Conservation (phyloP, 495 filamentous ascomycete species). For the Friedmanniomyces endolithicus region DNA sequence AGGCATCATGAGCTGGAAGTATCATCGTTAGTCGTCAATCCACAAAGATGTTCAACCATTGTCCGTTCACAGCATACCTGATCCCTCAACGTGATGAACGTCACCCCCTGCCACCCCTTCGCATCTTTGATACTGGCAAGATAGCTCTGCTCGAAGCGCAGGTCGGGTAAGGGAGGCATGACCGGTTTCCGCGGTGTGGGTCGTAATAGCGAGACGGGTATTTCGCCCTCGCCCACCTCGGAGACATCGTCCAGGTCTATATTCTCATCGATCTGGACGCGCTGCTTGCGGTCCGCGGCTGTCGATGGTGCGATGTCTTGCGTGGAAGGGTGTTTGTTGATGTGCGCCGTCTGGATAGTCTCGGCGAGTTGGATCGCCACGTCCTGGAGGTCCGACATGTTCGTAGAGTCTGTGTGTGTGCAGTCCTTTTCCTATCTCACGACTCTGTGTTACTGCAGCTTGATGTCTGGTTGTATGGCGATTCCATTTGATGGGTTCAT, state of each 20-base stretch:
- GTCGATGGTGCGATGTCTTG: slow-evolving; percentile 78
- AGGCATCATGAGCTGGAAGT: slow-evolving; percentile 59
- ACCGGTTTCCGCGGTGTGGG: slow-evolving; percentile 39
- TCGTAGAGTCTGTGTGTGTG: not conserved
- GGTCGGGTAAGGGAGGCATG: slow-evolving; percentile 78
- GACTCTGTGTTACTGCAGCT: too few relatives aligned
- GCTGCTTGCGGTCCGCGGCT: slow-evolving; percentile 36
- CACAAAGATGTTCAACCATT: not conserved
- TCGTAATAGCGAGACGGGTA: slow-evolving; percentile 29
- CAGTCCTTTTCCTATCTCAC: not conserved
- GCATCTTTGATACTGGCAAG: slow-evolving; percentile 68
- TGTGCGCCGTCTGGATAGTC: slow-evolving; percentile 64
- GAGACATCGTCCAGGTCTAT: slow-evolving; percentile 13
- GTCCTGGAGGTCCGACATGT: slow-evolving; percentile 10
- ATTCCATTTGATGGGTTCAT: too few relatives aligned
- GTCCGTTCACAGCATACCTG: slow-evolving; percentile 46
- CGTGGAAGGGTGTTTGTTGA: slow-evolving; percentile 51
- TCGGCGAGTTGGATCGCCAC: slow-evolving; percentile 52
- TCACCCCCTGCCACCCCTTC: slow-evolving; percentile 61
- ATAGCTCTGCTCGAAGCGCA: slow-evolving; percentile 96
- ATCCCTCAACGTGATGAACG: slow-evolving; percentile 74
- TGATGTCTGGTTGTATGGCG: too few relatives aligned
- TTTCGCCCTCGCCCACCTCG: slow-evolving; percentile 30
- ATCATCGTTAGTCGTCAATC: too few relatives aligned
- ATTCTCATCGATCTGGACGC: slow-evolving; percentile 21